Conservation (phyloP, 2,329 filamentous ascomycete species). For the Scolecobasidium constrictum region DNA sequence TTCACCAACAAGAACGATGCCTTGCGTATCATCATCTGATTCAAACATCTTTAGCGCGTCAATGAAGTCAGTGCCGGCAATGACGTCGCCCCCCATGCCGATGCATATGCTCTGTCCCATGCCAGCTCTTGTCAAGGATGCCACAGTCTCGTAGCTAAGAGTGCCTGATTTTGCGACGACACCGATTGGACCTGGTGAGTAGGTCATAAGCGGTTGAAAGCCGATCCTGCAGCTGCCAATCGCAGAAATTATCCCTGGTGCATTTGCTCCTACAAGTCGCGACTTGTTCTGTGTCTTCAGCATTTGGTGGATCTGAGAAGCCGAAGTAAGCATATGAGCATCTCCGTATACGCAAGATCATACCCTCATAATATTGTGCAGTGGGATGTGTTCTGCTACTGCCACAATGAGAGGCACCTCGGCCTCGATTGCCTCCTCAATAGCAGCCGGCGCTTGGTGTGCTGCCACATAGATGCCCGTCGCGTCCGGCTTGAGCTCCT, state of each 20-base stretch:
- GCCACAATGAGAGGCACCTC: slow-evolving; percentile 69
- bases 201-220: slow-evolving; percentile 67
- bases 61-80: slow-evolving; percentile 63
- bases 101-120: slow-evolving; percentile 68
- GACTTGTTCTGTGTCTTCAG: slow-evolving; percentile 61
- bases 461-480: slow-evolving; percentile 73
- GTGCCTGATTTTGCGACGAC: slow-evolving; percentile 76
- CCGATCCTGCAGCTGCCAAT: slow-evolving; percentile 60
- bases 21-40: slow-evolving; percentile 56
- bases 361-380: slow-evolving; percentile 67
- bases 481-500: slow-evolving; percentile 61
- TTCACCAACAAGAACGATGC: slow-evolving; percentile 62
- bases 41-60: slow-evolving; percentile 59
- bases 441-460: slow-evolving; percentile 59
- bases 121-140: slow-evolving; percentile 60
- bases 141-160: slow-evolving; percentile 69
- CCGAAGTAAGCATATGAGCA: not conserved
- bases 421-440: slow-evolving; percentile 70
- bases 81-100: slow-evolving; percentile 65
- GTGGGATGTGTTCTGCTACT: slow-evolving; percentile 69
- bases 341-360: slow-evolving; percentile 13
- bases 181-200: slow-evolving; percentile 56
- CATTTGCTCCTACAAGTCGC: slow-evolving; percentile 69
- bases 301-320: slow-evolving; percentile 51
- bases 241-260: slow-evolving; percentile 68